These are phyloP conservation scores for Phytophthora citricola DNA, from an alignment of 352 stramenopile species.

Conservation along the genomic window DNA sequence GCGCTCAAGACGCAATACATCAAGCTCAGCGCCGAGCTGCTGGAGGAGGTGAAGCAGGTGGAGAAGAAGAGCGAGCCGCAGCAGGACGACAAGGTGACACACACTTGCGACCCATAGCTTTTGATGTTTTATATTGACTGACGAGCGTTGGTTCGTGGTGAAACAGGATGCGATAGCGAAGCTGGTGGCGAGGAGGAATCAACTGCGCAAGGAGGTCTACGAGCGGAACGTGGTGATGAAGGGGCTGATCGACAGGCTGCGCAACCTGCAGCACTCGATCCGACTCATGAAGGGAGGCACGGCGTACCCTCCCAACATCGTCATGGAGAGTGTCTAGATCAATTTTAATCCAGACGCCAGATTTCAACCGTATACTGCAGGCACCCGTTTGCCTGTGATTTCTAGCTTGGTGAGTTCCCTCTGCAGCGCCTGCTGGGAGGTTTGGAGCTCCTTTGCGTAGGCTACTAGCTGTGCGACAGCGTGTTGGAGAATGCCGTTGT, in stretches of 20 bases:
- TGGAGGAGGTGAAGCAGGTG: constrained; percentile 61
- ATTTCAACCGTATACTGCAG: constrained; percentile 51
- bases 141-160: constrained; percentile 7
- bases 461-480: constrained; percentile 58
- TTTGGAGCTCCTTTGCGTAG: constrained; percentile 56
- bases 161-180: constrained; percentile 56
- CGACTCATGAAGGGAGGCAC: constrained; percentile 73
- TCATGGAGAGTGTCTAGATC: constrained; percentile 82
- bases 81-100: constrained; percentile 32
- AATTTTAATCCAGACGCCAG: constrained; percentile 10
- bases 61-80: constrained; percentile 35
- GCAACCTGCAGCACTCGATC: constrained; percentile 81
- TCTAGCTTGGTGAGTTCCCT: constrained; percentile 61
- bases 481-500: constrained; percentile 59
- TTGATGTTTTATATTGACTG: background rate
- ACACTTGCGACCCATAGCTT: background rate
- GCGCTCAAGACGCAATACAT: constrained; percentile 84
- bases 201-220: constrained; percentile 84
- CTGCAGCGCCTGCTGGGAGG: constrained; percentile 55
- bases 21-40: constrained; percentile 71
- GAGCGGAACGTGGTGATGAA: constrained; percentile 90
- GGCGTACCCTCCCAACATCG: constrained; percentile 58
- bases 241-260: constrained; percentile 80
- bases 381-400: constrained; percentile 43
- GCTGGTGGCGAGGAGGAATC: constrained; percentile 68